Conservation (phyloP, 2,329 filamentous ascomycete species). For the Podosphaera xanthii region DNA sequence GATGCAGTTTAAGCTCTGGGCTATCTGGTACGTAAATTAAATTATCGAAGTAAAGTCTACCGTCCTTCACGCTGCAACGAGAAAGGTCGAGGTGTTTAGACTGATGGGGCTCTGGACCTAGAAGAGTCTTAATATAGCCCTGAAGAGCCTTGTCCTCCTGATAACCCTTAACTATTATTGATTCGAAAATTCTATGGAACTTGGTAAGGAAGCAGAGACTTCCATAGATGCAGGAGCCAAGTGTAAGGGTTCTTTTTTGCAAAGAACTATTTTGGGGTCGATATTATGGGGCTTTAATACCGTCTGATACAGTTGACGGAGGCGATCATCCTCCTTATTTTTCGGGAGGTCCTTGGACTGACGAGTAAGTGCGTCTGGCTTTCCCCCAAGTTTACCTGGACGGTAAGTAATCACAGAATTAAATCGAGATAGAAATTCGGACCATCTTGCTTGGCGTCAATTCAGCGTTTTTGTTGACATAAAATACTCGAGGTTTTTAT, state of each 20-base stretch:
- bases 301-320: background rate
- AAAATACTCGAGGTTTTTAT: conserved; percentile 14
- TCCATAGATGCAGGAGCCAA: too few relatives aligned
- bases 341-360: background rate
- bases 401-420: background rate
- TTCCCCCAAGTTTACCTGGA: background rate
- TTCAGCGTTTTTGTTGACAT: conserved; percentile 11
- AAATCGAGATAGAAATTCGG: too few relatives aligned
- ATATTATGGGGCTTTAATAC: background rate
- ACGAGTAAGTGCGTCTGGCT: background rate
- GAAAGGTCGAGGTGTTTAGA: background rate
- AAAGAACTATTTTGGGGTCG: background rate
- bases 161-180: background rate
- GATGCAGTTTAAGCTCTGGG: background rate
- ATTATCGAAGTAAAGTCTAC: background rate
- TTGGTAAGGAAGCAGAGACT: too few relatives aligned
- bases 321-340: background rate
- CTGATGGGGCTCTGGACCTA: background rate
- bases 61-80: background rate
- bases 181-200: background rate
- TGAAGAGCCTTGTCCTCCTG: background rate
- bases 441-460: conserved; percentile 7
- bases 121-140: background rate
- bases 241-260: background rate
- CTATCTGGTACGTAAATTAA: background rate